Conservation (phyloP, 2,329 filamentous ascomycete species). For the Xylariaceae sp. region DNA sequence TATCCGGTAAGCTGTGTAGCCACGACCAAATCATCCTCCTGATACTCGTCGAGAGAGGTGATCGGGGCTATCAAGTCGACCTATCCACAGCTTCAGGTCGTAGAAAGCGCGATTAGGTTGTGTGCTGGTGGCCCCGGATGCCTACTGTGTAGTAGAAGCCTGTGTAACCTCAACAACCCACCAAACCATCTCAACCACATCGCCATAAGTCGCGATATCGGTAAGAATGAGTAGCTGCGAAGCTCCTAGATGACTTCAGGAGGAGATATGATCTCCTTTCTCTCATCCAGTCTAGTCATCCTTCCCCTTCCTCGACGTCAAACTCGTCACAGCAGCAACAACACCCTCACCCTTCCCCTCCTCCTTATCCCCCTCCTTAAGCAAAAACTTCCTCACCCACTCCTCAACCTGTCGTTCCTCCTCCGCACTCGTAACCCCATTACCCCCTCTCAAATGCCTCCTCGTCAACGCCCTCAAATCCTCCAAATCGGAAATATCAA, state of each 20-base stretch:
- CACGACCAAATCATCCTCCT: background rate
- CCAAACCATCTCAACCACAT: too few species aligned
- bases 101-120: background rate
- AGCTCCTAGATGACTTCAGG: too few species aligned
- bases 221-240: background rate
- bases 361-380: slow-evolving; percentile 40
- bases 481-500: slow-evolving; percentile 66
- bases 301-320: background rate
- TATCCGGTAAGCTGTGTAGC: too few species aligned
- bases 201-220: background rate
- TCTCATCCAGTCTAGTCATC: background rate
- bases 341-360: slow-evolving; percentile 37
- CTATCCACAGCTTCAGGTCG: slow-evolving; percentile 1
- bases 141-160: background rate
- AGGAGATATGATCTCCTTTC: too few species aligned
- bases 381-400: slow-evolving; percentile 55
- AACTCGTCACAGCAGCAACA: slow-evolving; percentile 1
- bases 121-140: background rate
- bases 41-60: background rate
- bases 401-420: slow-evolving; percentile 58
- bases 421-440: slow-evolving; percentile 39
- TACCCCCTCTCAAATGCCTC: slow-evolving; percentile 34
- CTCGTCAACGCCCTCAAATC: slow-evolving; percentile 56
- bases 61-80: background rate
- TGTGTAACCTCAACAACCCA: too few species aligned